Conservation (phyloP, 1,139 yeast genomes). For the Diutina sp. region DNA sequence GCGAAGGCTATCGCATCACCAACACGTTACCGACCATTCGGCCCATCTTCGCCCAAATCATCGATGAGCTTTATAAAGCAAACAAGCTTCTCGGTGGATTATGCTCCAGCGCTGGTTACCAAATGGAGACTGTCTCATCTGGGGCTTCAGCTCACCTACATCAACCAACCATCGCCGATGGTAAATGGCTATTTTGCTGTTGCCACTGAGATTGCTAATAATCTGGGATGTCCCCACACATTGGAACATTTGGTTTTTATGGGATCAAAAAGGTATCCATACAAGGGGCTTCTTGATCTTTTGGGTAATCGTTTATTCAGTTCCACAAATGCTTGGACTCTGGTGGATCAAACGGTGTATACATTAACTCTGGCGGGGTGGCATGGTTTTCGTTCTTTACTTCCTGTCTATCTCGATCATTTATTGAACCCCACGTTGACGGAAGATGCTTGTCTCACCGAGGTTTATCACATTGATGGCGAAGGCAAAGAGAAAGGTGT, state of each 20-base stretch:
- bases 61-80: conserved; percentile 9
- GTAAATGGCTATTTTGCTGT: conserved; percentile 92
- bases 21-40: neutral
- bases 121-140: conserved; percentile 70
- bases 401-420: conserved; percentile 89
- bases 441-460: conserved; percentile 85
- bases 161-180: conserved; percentile 75
- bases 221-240: conserved; percentile 93
- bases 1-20: neutral
- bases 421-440: conserved; percentile 74
- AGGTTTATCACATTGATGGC: conserved; percentile 91
- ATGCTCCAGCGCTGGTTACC: conserved; percentile 49
- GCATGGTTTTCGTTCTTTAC: conserved; percentile 77
- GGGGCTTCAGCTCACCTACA: conserved; percentile 67
- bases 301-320: conserved; percentile 80
- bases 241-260: conserved; percentile 87
- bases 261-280: conserved; percentile 88
- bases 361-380: conserved; percentile 90
- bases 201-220: conserved; percentile 80
- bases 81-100: conserved; percentile 42
- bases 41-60: neutral
- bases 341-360: conserved; percentile 90
- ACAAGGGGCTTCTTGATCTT: conserved; percentile 80
- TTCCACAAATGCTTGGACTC: conserved; percentile 95
- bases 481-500: conserved; percentile 90